These are phyloP conservation scores for Pseudopediastrum boryanum DNA, from an alignment of 139 green algal genomes.

Conservation along the genomic window DNA sequence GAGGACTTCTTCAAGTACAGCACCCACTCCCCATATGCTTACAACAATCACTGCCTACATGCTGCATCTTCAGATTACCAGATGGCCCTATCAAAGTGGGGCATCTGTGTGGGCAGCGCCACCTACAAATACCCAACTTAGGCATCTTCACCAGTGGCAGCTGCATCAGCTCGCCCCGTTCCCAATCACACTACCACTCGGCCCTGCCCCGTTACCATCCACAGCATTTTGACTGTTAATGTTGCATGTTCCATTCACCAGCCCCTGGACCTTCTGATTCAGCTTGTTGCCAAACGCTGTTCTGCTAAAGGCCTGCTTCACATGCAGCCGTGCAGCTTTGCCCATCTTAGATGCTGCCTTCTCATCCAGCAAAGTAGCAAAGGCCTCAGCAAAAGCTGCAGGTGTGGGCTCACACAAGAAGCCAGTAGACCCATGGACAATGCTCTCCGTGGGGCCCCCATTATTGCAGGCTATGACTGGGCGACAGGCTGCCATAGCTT, in stretches of 20 bases:
- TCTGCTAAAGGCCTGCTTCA: constrained; percentile 72
- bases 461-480: constrained; percentile 91
- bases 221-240: no score
- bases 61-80: no score
- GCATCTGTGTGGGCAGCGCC: no score
- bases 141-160: no score
- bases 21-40: no score
- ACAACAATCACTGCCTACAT: no score
- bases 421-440: constrained; percentile 71
- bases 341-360: constrained; percentile 58
- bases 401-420: constrained; percentile 67
- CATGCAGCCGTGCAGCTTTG: constrained; percentile 58
- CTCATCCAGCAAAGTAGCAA: constrained; percentile 40
- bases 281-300: constrained; percentile 71
- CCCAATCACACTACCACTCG: no score
- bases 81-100: no score
- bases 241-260: constrained; percentile 13
- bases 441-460: constrained; percentile 84
- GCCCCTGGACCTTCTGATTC: constrained; percentile 38
- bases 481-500: constrained; percentile 88
- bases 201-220: no score
- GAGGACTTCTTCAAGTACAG: no score
- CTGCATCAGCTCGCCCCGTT: no score
- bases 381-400: constrained; percentile 42
- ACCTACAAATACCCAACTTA: no score